Percentiles rank a stretch among this genome's conserved stretches.
These are phyloP conservation scores for Harringtonia aguacate DNA, from an alignment of 2,329 filamentous ascomycete species.

Conservation along the genomic window DNA sequence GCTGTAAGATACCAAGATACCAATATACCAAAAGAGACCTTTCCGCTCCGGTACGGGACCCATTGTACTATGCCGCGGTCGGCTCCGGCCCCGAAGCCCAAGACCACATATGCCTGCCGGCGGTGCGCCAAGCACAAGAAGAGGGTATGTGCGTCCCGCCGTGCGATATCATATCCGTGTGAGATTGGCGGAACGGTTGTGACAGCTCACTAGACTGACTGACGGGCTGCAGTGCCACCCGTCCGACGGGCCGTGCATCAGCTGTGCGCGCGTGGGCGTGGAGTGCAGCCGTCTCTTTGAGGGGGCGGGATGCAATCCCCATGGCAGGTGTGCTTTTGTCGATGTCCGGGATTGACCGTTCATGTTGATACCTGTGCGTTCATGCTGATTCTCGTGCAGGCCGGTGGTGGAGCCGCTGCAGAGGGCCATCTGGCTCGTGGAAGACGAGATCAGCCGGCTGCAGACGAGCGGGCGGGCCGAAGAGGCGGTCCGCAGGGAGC, in stretches of 20 bases:
- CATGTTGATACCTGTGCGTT: not conserved
- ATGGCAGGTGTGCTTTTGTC: not conserved
- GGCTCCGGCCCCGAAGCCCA: too few relatives aligned
- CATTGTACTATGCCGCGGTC: too few relatives aligned
- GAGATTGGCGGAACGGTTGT: too few relatives aligned
- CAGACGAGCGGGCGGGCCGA: too few relatives aligned
- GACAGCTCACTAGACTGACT: too few relatives aligned
- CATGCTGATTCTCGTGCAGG: not conserved
- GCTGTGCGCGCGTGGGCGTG: not conserved
- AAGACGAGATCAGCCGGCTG: not conserved
- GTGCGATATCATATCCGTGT: too few relatives aligned
- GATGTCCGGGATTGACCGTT: not conserved
- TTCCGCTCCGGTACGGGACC: too few relatives aligned
- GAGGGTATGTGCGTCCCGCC: not conserved
- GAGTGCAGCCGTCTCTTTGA: not conserved
- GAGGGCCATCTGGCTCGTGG: not conserved
- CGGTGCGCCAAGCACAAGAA: slow-evolving; percentile 1
- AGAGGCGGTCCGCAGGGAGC: too few relatives aligned
- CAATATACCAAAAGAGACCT: too few relatives aligned
- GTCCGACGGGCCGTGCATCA: not conserved
- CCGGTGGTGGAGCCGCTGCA: not conserved
- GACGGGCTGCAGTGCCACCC: slow-evolving; percentile 1
- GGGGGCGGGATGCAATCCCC: not conserved
- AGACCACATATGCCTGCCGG: not conserved
- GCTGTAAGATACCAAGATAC: too few relatives aligned